These are phyloP conservation scores for Colletotrichum sp. DNA, from an alignment of 2,329 filamentous ascomycete genomes.

Conservation along the genomic window DNA sequence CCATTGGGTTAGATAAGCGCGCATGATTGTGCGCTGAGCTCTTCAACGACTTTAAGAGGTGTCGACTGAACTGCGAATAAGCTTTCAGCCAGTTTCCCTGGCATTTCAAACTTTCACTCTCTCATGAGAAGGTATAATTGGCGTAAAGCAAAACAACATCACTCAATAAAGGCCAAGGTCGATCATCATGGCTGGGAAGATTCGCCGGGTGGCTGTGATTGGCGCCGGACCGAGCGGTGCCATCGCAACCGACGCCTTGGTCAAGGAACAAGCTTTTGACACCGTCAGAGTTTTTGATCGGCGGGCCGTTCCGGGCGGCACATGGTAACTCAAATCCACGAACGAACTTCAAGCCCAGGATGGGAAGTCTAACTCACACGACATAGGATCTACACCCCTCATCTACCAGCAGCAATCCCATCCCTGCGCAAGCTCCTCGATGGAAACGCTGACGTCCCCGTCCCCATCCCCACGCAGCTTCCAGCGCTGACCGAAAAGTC, in stretches of 20 bases:
- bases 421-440: conserved; percentile 38
- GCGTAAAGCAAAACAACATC: background rate
- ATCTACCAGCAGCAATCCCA: conserved; percentile 34
- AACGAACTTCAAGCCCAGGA: background rate
- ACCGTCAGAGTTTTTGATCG: conserved; percentile 64
- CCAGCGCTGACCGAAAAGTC: conserved; percentile 45
- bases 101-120: background rate
- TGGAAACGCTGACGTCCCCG: conserved; percentile 47
- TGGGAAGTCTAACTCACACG: background rate
- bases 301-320: conserved; percentile 58
- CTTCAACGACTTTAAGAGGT: background rate
- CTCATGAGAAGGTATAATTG: accelerated
- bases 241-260: conserved; percentile 61
- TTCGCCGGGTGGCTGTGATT: conserved; percentile 55
- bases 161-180: too few species aligned
- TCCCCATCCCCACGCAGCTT: conserved; percentile 45
- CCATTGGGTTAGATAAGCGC: background rate
- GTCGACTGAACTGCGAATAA: accelerated
- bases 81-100: accelerated
- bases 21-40: background rate
- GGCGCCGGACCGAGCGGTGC: conserved; percentile 63
- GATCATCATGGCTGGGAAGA: background rate
- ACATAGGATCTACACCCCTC: conserved; percentile 36
- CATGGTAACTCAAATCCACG: conserved; percentile 46
- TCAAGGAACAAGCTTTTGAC: conserved; percentile 60